Evolutionary conservation across 1,284 basidiomycete species (phyloP), one percentile per base, ranked within the genome.

Genomic region (Rhizopogon hawkerae): DNA sequence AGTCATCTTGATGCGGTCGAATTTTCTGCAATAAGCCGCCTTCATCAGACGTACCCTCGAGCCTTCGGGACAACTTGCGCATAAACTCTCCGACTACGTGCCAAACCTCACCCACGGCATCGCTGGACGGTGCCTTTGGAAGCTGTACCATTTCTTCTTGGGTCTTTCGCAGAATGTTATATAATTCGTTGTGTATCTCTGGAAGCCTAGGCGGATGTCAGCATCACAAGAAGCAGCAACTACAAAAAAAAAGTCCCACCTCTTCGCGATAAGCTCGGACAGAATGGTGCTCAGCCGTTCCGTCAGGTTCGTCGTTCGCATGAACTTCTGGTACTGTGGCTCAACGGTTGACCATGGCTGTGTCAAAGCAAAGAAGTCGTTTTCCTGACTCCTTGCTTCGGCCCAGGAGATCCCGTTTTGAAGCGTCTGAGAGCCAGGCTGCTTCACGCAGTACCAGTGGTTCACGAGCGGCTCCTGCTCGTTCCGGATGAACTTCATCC

Each of bases 371-470:
- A 92, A 89, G 67, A 83, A 93, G 21, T 79, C 68, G 49, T 76
- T 70, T 66, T 92, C 88, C 56, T 72, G 63, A 13, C 63, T 59
- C 0, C 84, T 76, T 0, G 84, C 85, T 5, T 77, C 70, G 2
- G 62, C 58, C 77, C 81, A 86, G 0, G 77, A 76, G 31, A 84
- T 74, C 2, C 79, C 79, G 3, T 62, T 56, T 35, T 69, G 67
- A 9, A 89, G 63, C 3, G 78, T 75, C 4, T 69, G 69, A 0
- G 81, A 76, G 34, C 76, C 75, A 0, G 84, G 84, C 47, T 85
- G 85, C 56, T 87, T 86, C 7, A 88, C 83, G 46, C 79, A 81
- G 58, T 74, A 88, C 83, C 85, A 89, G 7, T 80, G 79, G 49
- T 86, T 77, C 5, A 72, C 64, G 1, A 86, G 68, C 0, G 74